phyloP scores from a whole-genome alignment of 2,329 filamentous ascomycete genomes.

The Epichloe bromicola region DNA sequence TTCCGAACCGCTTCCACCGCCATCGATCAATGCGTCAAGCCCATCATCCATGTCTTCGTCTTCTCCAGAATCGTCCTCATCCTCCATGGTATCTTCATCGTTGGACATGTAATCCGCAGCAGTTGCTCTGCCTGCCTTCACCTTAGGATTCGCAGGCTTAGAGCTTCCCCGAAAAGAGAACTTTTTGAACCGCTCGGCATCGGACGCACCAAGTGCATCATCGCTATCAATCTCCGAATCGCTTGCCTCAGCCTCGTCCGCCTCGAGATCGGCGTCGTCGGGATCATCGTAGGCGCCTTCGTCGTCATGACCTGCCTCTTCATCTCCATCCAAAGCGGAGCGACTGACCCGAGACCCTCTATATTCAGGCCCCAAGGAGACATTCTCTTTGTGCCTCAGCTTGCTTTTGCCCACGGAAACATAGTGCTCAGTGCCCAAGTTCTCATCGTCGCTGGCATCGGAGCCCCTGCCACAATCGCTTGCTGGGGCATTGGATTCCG shows the following conservation, averaged over 20 bases:
- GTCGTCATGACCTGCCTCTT: conserved; percentile 28
- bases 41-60: conserved; percentile 27
- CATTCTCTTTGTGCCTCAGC: conserved; percentile 57
- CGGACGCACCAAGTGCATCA: conserved; percentile 67
- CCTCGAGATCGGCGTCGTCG: conserved; percentile 39
- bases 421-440: conserved; percentile 75
- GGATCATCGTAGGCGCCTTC: conserved; percentile 44
- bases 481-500: conserved; percentile 52
- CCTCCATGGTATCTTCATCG: conserved; percentile 26
- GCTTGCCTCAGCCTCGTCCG: conserved; percentile 33
- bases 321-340: conserved; percentile 45
- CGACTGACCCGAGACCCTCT: conserved; percentile 64
- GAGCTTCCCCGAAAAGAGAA: conserved; percentile 53
- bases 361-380: conserved; percentile 67
- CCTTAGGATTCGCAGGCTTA: conserved; percentile 28
- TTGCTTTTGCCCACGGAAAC: conserved; percentile 72
- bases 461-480: conserved; percentile 41
- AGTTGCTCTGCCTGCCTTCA: conserved; percentile 28
- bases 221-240: conserved; percentile 53
- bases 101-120: conserved; percentile 46
- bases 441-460: conserved; percentile 34
- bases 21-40: conserved; percentile 20
- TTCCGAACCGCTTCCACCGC: conserved; percentile 19
- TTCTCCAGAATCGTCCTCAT: conserved; percentile 22
- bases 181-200: conserved; percentile 71